Base-by-base conservation (phyloP, 2,329 filamentous ascomycete genomes). In the Didymella pinodella region DNA sequence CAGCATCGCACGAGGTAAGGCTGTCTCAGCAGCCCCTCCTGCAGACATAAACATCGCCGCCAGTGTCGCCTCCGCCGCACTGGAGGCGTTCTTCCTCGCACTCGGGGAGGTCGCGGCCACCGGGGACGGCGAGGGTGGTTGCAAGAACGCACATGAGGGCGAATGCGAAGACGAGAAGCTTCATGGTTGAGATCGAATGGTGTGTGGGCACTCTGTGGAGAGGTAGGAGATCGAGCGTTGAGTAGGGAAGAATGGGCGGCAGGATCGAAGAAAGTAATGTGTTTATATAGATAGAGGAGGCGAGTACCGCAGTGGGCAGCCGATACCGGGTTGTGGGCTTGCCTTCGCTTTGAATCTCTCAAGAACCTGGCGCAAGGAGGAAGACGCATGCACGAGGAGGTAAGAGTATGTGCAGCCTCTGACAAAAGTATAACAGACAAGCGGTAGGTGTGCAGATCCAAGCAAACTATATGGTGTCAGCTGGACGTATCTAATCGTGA, bases 1-100 rank as follows among this genome's bases (percentile, higher is more conserved):
- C 11, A 3, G 43, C 7, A 12, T 28, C 16, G 28, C 48, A 57
- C 18, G 3, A 12, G 20, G 41, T 28, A n/a, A 57, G 16, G 2
- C 36, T n/a, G 6, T 47, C 43, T 43, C 54, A 57, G 3, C 18
- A 31, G 11, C 48, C 48, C 18, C 40, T 29, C 28, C 47, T 47
- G 54, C 54, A 57, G 7, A 12, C 28, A 20, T 52, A 40, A 28
- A 57, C 44, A 14, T 43, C 54, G 2, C 53, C 47, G 25, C 40
- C 47, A 45, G 53, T 46, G 22, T 25, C 29, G 40, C 31, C 47
- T 7, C 47, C 47, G 16, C 34, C 53, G 12, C 46, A 57, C 36
- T 57, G 12, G 16, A 50, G 20, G 4, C 11, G 6, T 4, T 43
- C 44, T 8, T 52, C 43, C 31, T 45, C 48, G 32, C 54, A 57